Percentiles rank a stretch among this genome's conserved stretches.
Evolutionary conservation across 2,329 filamentous ascomycete species (phyloP).

Genomic region (Sphaerostilbella broomeana): DNA sequence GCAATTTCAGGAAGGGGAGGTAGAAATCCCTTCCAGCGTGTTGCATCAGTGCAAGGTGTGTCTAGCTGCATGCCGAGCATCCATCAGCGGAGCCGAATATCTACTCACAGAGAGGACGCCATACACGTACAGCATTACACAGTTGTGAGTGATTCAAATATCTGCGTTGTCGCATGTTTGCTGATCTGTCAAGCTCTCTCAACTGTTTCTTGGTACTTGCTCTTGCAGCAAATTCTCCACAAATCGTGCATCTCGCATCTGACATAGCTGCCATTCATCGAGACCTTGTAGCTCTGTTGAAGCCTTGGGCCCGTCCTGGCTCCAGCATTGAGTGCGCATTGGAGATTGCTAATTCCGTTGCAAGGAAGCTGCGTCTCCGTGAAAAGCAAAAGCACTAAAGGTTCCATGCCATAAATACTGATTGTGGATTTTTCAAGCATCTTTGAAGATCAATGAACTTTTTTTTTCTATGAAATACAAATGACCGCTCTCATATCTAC

Average conservation of each 20-base stretch:
- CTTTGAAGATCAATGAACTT: not conserved
- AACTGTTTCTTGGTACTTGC: slow-evolving; percentile 13
- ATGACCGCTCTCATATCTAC: not conserved
- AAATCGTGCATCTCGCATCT: slow-evolving; percentile 6
- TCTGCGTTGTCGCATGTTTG: too few species aligned
- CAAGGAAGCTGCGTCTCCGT: slow-evolving; percentile 7
- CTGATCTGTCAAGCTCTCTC: slow-evolving; percentile 2
- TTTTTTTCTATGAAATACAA: not conserved
- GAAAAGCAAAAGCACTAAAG: not conserved
- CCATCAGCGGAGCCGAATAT: slow-evolving; percentile 3
- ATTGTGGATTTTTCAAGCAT: not conserved
- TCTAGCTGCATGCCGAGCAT: slow-evolving; percentile 13
- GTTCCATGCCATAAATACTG: too few species aligned
- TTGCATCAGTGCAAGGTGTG: slow-evolving; percentile 9
- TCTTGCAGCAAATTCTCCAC: slow-evolving; percentile 15
- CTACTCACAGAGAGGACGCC: slow-evolving; percentile 13
- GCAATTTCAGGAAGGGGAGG: slow-evolving; percentile 8
- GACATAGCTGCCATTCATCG: slow-evolving; percentile 14
- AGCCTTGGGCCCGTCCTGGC: slow-evolving; percentile 15
- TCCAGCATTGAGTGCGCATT: slow-evolving; percentile 13
- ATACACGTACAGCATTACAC: slow-evolving; percentile 13
- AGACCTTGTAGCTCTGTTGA: slow-evolving; percentile 4
- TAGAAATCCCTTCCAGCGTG: slow-evolving; percentile 9
- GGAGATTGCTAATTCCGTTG: slow-evolving; percentile 13
- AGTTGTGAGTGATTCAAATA: slow-evolving; percentile 10